phyloP scores from a whole-genome alignment of 306 rosid genomes.

The Alnus glutinosa region DNA sequence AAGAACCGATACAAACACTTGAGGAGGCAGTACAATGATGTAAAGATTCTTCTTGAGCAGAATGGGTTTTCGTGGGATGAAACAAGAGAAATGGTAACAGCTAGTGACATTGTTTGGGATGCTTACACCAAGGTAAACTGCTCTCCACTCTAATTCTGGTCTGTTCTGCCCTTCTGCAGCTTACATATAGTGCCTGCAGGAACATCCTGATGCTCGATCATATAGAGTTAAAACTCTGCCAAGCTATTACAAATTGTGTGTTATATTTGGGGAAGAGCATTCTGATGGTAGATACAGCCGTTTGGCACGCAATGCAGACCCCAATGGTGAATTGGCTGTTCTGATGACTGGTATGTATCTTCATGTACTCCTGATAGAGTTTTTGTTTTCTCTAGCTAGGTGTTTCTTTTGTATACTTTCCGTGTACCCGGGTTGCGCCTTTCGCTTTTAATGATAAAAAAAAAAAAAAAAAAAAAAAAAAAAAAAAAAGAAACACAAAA shows the following conservation, averaged over 20 bases:
- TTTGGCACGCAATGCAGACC: slow-evolving; percentile 45
- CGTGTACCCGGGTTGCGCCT: no score
- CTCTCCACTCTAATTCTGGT: slow-evolving; percentile 19
- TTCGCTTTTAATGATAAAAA: no score
- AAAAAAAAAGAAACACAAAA: no score
- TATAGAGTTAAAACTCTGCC: slow-evolving; percentile 77
- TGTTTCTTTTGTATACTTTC: no score
- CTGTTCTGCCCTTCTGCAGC: slow-evolving; percentile 30
- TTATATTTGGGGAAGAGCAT: slow-evolving; percentile 61
- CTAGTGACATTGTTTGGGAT: slow-evolving; percentile 67
- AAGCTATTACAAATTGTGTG: slow-evolving; percentile 60
- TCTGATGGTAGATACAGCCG: slow-evolving; percentile 56
- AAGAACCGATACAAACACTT: slow-evolving; percentile 73
- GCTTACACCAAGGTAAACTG: slow-evolving; percentile 56
- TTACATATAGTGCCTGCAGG: slow-evolving; percentile 51
- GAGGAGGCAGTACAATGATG: slow-evolving; percentile 67
- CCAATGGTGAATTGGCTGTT: slow-evolving; percentile 36
- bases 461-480: no score
- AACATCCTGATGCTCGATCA: slow-evolving; percentile 67
- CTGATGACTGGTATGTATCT: slow-evolving; percentile 42
- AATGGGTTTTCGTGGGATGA: slow-evolving; percentile 73
- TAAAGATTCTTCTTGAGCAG: slow-evolving; percentile 56
- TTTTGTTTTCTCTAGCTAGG: no score
- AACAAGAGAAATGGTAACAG: slow-evolving; percentile 65
- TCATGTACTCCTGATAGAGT: slow-evolving; percentile 4